A percentile compares a stretch with the other conserved stretches of the same genome.
These are phyloP conservation scores for Beauveria australis DNA, from an alignment of 2,329 filamentous ascomycete genomes.

Conservation along the genomic window DNA sequence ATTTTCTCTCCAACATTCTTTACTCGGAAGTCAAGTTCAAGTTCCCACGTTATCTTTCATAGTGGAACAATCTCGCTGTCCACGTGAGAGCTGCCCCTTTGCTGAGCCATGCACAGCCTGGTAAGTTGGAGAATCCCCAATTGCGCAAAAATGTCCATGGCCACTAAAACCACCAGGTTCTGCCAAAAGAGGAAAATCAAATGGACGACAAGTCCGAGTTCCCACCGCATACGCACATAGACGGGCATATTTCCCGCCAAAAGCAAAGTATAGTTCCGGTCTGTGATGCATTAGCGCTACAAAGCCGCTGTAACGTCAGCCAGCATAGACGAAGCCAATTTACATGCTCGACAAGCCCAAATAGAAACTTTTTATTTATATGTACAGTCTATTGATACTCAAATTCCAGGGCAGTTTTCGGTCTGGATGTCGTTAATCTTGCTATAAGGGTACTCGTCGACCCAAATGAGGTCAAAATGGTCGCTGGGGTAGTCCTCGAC, in stretches of 20 bases:
- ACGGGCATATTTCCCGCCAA: background rate
- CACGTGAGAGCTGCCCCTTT: too few species aligned
- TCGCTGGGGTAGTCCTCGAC: conserved; percentile 42
- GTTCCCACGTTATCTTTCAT: too few species aligned
- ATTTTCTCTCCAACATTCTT: too few species aligned
- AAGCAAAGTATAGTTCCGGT: too few species aligned
- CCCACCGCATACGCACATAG: background rate
- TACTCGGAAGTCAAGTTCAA: too few species aligned
- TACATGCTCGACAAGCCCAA: background rate
- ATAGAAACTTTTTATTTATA: background rate
- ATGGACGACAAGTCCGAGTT: background rate
- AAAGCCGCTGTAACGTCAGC: too few species aligned
- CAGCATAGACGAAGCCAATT: background rate
- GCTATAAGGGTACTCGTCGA: conserved; percentile 40
- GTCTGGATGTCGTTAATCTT: conserved; percentile 36
- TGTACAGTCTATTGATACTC: background rate
- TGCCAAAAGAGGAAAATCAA: background rate
- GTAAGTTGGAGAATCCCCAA: too few species aligned
- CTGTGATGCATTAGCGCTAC: too few species aligned
- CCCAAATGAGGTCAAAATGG: conserved; percentile 50
- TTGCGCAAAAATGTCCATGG: background rate
- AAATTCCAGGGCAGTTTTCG: conserved; percentile 42
- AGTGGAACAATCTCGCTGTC: too few species aligned
- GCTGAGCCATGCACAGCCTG: too few species aligned
- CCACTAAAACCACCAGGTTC: background rate